These are phyloP conservation scores for Anthoceros angustus DNA, from an alignment of 225 moss, liverwort and hornwort genomes.

Conservation along the genomic window DNA sequence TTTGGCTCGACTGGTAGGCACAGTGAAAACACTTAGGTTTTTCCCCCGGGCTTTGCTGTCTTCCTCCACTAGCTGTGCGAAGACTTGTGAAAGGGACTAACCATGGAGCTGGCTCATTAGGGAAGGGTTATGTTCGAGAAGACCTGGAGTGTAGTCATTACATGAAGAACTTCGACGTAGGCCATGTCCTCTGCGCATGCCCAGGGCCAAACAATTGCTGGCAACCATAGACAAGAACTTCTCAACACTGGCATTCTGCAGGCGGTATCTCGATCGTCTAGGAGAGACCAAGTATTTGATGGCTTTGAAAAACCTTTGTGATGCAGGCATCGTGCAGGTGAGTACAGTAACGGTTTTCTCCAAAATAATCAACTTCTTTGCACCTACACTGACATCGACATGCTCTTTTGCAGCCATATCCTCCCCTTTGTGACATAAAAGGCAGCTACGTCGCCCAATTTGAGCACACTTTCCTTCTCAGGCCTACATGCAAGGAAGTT, in stretches of 20 bases:
- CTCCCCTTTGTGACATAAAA: conserved; percentile 63
- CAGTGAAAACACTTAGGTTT: not conserved
- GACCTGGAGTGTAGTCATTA: conserved; percentile 94
- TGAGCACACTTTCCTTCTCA: conserved; percentile 62
- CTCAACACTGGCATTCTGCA: conserved; percentile 67
- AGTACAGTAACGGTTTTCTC: not conserved
- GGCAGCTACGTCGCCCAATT: conserved; percentile 68
- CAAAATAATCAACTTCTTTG: not conserved
- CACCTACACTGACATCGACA: not conserved
- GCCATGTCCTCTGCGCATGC: conserved; percentile 70
- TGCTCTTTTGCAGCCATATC: conserved; percentile 34
- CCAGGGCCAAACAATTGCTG: conserved; percentile 73
- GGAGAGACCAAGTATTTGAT: conserved; percentile 85
- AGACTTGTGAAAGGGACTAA: not conserved
- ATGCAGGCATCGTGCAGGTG: conserved; percentile 74
- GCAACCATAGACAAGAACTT: conserved; percentile 95
- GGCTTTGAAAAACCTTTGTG: conserved; percentile 87
- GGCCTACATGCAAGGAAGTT: conserved; percentile 80
- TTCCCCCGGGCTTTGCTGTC: not conserved
- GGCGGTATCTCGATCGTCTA: conserved; percentile 67
- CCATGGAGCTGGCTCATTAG: conserved; percentile 12
- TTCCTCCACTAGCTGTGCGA: not conserved
- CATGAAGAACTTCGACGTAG: conserved; percentile 78
- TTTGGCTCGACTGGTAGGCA: conserved; percentile 69
- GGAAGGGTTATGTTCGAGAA: conserved; percentile 77